Evolutionary conservation across 2,329 filamentous ascomycete species (phyloP), one percentile per base, ranked within the genome.

Genomic region (Colletotrichum theobromicola): DNA sequence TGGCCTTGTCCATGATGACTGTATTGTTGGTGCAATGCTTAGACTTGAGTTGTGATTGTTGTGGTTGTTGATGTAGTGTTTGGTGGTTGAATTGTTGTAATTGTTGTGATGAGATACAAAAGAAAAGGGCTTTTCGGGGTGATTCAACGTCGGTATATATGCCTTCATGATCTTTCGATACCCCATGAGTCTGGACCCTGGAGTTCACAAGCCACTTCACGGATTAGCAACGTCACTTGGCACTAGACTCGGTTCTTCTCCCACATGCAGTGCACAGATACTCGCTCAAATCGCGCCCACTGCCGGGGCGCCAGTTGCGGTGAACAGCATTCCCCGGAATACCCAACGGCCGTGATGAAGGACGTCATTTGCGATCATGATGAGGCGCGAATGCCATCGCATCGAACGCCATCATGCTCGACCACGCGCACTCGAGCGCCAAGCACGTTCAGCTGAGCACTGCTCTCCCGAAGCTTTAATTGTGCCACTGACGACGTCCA

Each of bases 1-100:
- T 93, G 50, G 92, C 91, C 81, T 90, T 91, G 18, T 94, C 88
- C 92, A 94, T 93, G 78, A 28, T 88, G 81, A 28, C 46, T 57
- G 28, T 46, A 26, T 28, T 21, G 1, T 58, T 21, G 30, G 18
- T 42, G 13, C 8, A 32, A 13, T 4, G 18, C 7, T 15, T 16
- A n/a, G 12, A 26, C 5, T 4, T 50, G 3, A 12, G 2, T 9
- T 15, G 1, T 7, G 10, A 10, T 3, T 32, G 9, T 15, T 15
- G 26, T 15, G 26, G 32, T 28, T 21, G 1, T 58, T 21, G 30
- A 26, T 42, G 13, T 9, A 32, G 9, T 4, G 18, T 9, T 15
- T 16, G 28, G 12, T 61, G 32, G 5, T 4, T 50, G 3, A 12
- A 4, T 2, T 4, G 2, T 9, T 15, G 1, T 7, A 7, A 10